These are phyloP conservation scores for Schizonepeta tenuifolia DNA, from an alignment of 257 asterid species.

Conservation along the genomic window DNA sequence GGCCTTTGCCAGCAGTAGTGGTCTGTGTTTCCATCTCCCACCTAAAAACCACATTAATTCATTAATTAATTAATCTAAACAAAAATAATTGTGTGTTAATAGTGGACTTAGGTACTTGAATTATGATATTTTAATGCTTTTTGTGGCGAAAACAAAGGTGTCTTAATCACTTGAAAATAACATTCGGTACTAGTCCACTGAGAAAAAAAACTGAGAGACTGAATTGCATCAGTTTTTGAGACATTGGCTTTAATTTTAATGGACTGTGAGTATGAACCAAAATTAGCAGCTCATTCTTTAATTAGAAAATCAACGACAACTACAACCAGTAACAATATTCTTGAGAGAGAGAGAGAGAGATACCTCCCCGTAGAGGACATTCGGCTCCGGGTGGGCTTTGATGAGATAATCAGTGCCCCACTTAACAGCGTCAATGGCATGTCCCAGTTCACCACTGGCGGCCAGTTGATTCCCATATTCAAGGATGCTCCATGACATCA, in stretches of 20 bases:
- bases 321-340: not conserved
- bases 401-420: slow-evolving; percentile 99
- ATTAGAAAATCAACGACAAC: no score
- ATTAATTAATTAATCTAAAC: not conserved
- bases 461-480: slow-evolving; percentile 87
- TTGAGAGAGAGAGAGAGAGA: not conserved
- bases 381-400: slow-evolving; percentile 89
- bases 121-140: slow-evolving; percentile 25
- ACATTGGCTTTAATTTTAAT: not conserved
- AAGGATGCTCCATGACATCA: slow-evolving; percentile 92
- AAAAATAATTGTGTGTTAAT: not conserved
- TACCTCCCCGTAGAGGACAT: slow-evolving; percentile 96
- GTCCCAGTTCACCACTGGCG: slow-evolving; percentile 72
- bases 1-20: slow-evolving; percentile 97
- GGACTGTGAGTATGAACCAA: slow-evolving; percentile 7
- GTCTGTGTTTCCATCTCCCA: slow-evolving; percentile 94
- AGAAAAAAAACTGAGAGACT: not conserved
- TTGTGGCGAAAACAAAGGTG: not conserved
- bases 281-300: not conserved
- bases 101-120: slow-evolving; percentile 4
- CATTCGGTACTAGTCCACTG: slow-evolving; percentile 5
- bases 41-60: slow-evolving; percentile 50
- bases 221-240: slow-evolving; percentile 6
- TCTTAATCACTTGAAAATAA: slow-evolving; percentile 29
- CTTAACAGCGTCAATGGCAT: slow-evolving; percentile 86